A percentile compares a stretch with the other conserved stretches of the same genome.
Conservation (phyloP, 768 basidiomycete genomes). For the Mycena chlorophos region DNA sequence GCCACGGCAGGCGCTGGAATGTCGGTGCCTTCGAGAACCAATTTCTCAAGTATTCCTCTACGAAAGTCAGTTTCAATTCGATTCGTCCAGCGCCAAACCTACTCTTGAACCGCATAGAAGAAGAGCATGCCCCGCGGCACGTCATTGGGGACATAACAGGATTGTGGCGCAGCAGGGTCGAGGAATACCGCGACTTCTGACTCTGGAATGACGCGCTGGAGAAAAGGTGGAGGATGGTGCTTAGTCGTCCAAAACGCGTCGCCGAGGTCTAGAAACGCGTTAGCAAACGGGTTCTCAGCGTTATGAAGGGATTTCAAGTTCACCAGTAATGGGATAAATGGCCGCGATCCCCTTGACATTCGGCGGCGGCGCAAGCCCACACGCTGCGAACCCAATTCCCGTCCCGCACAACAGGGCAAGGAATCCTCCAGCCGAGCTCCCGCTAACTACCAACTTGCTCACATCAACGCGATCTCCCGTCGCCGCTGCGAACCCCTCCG, state of each 20-base stretch:
- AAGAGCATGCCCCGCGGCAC: too few relatives aligned
- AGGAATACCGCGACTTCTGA: slow-evolving; percentile 32
- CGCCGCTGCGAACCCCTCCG: slow-evolving; percentile 27
- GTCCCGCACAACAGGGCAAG: slow-evolving; percentile 36
- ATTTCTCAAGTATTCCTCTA: slow-evolving; percentile 31
- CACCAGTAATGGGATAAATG: slow-evolving; percentile 37
- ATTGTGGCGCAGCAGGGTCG: too few relatives aligned
- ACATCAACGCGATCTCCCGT: slow-evolving; percentile 32
- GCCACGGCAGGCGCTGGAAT: slow-evolving; percentile 32
- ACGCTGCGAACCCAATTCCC: slow-evolving; percentile 37
- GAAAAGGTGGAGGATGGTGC: slow-evolving; percentile 34
- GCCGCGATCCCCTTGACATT: slow-evolving; percentile 34
- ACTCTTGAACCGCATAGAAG: background rate
- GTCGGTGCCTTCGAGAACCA: slow-evolving; percentile 35
- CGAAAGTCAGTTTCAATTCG: background rate
- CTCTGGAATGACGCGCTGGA: too few relatives aligned
- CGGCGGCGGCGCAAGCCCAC: slow-evolving; percentile 31
- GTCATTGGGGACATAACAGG: too few relatives aligned
- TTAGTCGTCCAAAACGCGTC: slow-evolving; percentile 40
- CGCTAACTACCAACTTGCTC: slow-evolving; percentile 34
- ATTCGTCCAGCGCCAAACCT: too few relatives aligned
- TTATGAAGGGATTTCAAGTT: background rate
- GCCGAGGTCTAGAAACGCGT: slow-evolving; percentile 31
- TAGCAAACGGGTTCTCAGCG: too few relatives aligned
- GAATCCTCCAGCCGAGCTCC: slow-evolving; percentile 43